Conservation (phyloP, 805 yeast species). For the Candida hungchunana region DNA sequence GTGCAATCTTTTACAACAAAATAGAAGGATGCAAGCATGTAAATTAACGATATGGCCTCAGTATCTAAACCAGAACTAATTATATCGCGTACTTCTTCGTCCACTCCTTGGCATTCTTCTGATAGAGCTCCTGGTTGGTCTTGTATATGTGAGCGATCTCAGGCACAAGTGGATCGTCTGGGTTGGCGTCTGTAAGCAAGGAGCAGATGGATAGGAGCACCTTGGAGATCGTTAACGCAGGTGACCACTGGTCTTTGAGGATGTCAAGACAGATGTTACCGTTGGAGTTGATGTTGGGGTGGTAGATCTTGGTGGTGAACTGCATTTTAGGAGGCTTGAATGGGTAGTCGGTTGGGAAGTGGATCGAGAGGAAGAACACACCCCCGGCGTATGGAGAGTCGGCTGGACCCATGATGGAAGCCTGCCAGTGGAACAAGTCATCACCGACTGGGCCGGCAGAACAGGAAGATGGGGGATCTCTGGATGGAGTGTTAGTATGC, state of each 20-base stretch:
- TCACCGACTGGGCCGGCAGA: conserved; percentile 99
- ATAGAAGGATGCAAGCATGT: too few relatives aligned
- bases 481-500: conserved; percentile 29
- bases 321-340: conserved; percentile 95
- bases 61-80: background rate
- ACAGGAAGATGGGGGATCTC: conserved; percentile 98
- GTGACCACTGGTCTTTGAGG: conserved; percentile 98
- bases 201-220: conserved; percentile 94
- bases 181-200: conserved; percentile 94
- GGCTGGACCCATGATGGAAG: conserved; percentile 98
- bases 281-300: conserved; percentile 93
- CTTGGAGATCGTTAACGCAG: conserved; percentile 94
- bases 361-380: conserved; percentile 91
- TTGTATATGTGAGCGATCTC: conserved; percentile 96
- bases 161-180: conserved; percentile 98
- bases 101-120: conserved; percentile 98
- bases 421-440: conserved; percentile 98
- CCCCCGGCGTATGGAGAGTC: conserved; percentile 91
- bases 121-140: conserved; percentile 89
- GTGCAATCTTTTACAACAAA: too few relatives aligned
- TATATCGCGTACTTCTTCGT: conserved; percentile 92
- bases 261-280: conserved; percentile 97
- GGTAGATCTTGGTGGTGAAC: conserved; percentile 94
- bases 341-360: conserved; percentile 98
- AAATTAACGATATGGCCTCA: too few relatives aligned